A percentile compares a stretch with the other conserved stretches of the same genome.
phyloP scores from a whole-genome alignment of 2,329 filamentous ascomycete genomes.

The Trichoderma gracile region DNA sequence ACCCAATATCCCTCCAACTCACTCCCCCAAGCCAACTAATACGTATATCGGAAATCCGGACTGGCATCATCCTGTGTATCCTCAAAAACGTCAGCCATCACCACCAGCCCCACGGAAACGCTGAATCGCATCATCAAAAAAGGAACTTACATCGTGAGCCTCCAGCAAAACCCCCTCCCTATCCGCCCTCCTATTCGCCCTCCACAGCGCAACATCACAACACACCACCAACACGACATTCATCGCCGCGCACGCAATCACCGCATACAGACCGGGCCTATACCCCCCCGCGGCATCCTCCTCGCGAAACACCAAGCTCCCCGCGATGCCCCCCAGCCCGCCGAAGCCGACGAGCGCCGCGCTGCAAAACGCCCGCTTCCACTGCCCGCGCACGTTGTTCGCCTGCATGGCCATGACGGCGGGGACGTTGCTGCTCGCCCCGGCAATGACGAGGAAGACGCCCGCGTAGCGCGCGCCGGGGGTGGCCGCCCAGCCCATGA shows the following conservation, averaged over 20 bases:
- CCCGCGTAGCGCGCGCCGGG: constrained; percentile 68
- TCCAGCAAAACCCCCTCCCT: constrained; percentile 55
- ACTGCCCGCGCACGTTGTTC: constrained; percentile 85
- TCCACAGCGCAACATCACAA: constrained; percentile 45
- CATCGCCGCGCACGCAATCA: constrained; percentile 52
- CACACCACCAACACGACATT: constrained; percentile 47
- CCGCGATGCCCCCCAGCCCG: constrained; percentile 76
- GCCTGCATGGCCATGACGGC: constrained; percentile 76
- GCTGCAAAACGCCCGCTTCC: constrained; percentile 80
- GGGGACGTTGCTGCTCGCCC: constrained; percentile 76
- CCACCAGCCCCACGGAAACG: not conserved
- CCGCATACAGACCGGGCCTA: constrained; percentile 56
- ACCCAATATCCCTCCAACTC: not conserved
- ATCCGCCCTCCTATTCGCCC: constrained; percentile 53
- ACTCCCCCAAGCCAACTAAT: not conserved
- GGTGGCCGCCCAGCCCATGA: constrained; percentile 67
- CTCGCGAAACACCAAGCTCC: constrained; percentile 68
- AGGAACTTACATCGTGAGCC: constrained; percentile 47
- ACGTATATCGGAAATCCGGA: constrained; percentile 40
- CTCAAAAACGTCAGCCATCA: not conserved
- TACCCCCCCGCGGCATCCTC: constrained; percentile 55
- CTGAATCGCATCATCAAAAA: not conserved
- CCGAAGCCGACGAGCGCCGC: constrained; percentile 75
- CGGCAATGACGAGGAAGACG: constrained; percentile 73
- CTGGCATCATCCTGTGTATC: constrained; percentile 33